phyloP scores from a whole-genome alignment of 2,329 filamentous ascomycete genomes.

The Aspergillus hiratsukae region DNA sequence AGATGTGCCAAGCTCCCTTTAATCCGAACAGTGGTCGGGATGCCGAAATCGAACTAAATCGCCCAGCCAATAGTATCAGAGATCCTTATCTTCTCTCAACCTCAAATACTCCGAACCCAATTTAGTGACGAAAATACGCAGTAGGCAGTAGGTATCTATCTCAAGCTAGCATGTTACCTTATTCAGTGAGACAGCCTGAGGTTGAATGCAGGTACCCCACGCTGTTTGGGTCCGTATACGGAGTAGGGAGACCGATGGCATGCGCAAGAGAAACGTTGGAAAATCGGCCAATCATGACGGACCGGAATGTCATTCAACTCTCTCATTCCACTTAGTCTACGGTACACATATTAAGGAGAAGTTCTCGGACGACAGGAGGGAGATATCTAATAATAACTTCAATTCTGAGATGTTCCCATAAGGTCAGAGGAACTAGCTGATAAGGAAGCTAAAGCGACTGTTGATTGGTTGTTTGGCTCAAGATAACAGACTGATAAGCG shows the following conservation, averaged over 20 bases:
- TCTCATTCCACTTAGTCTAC: no score
- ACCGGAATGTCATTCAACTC: background rate
- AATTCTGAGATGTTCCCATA: background rate
- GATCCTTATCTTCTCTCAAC: slow-evolving; percentile 23
- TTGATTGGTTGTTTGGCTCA: slow-evolving; percentile 4
- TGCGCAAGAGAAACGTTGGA: background rate
- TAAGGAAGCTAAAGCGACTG: background rate
- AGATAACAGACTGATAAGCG: slow-evolving; percentile 1
- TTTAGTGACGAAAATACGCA: no score
- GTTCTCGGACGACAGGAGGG: background rate
- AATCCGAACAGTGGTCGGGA: slow-evolving; percentile 13
- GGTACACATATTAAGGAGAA: background rate
- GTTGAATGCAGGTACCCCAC: background rate
- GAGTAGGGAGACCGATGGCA: no score
- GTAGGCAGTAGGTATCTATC: no score
- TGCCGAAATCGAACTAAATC: slow-evolving; percentile 11
- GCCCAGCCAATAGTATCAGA: slow-evolving; percentile 17
- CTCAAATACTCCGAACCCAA: background rate
- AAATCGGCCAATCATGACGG: background rate
- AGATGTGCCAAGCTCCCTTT: slow-evolving; percentile 10
- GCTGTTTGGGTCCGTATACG: background rate
- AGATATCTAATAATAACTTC: background rate
- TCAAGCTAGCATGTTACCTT: background rate
- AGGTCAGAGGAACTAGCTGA: background rate
- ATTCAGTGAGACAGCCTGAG: background rate